These are phyloP conservation scores for Echeveria elegans DNA, from an alignment of 164 flowering plant species.

Conservation along the genomic window DNA sequence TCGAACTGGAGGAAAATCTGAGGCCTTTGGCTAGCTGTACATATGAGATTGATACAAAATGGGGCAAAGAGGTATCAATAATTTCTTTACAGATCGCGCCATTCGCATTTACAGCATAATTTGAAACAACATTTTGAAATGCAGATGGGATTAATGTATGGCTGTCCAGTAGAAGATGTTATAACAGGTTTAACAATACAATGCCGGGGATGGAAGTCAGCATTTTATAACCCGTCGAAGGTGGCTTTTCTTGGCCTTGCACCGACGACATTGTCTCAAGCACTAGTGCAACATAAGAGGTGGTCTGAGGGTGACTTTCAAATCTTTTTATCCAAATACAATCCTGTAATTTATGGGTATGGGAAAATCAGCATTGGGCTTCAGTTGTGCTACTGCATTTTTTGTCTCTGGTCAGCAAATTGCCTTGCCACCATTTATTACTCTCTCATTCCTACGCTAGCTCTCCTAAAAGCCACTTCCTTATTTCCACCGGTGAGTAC, in stretches of 20 bases:
- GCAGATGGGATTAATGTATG: background rate
- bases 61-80: background rate
- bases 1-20: background rate
- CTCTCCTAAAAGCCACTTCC: slow-evolving; percentile 21
- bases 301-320: slow-evolving; percentile 51
- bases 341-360: slow-evolving; percentile 41
- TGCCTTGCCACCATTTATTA: slow-evolving; percentile 36
- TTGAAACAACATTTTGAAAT: background rate
- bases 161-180: background rate
- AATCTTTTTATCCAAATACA: slow-evolving; percentile 36
- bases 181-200: slow-evolving; percentile 20
- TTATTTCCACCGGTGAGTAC: slow-evolving; percentile 24
- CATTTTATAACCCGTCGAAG: slow-evolving; percentile 32
- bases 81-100: background rate
- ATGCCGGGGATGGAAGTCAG: slow-evolving; percentile 51
- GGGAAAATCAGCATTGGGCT: slow-evolving; percentile 30
- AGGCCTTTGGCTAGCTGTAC: background rate
- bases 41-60: background rate
- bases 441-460: slow-evolving; percentile 26
- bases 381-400: slow-evolving; percentile 38
- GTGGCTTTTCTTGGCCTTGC: slow-evolving; percentile 40
- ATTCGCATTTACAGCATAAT: no score
- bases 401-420: slow-evolving; percentile 38
- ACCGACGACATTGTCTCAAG: slow-evolving; percentile 30
- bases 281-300: slow-evolving; percentile 43